These are phyloP conservation scores for Debaryomycetaceae sp. DNA, from an alignment of 1,139 yeast species.

Conservation along the genomic window DNA sequence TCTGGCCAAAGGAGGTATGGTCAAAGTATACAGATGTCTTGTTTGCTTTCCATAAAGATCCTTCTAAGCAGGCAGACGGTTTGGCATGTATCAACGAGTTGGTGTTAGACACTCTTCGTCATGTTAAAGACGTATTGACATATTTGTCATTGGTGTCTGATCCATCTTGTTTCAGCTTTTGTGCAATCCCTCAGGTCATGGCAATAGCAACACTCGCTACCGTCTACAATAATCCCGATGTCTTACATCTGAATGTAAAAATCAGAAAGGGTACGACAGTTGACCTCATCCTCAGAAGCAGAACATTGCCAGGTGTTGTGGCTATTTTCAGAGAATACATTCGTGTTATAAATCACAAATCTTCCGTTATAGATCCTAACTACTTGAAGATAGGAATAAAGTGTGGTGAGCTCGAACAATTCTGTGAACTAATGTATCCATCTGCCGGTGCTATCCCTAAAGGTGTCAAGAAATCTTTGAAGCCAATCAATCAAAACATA, in stretches of 20 bases:
- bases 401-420: slow-evolving; percentile 86
- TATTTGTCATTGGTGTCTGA: slow-evolving; percentile 78
- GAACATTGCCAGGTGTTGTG: slow-evolving; percentile 75
- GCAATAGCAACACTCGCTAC: slow-evolving; percentile 91
- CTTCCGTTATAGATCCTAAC: slow-evolving; percentile 81
- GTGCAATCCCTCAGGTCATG: slow-evolving; percentile 98
- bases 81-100: slow-evolving; percentile 77
- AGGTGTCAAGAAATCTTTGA: slow-evolving; percentile 21
- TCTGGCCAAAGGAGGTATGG: slow-evolving; percentile 98
- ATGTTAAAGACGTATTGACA: slow-evolving; percentile 72
- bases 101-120: slow-evolving; percentile 74
- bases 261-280: slow-evolving; percentile 93
- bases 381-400: slow-evolving; percentile 79
- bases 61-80: slow-evolving; percentile 47
- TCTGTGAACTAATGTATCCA: slow-evolving; percentile 74
- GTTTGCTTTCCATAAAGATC: slow-evolving; percentile 51
- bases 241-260: slow-evolving; percentile 73
- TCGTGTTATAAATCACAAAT: slow-evolving; percentile 72
- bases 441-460: slow-evolving; percentile 28
- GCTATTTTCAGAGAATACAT: slow-evolving; percentile 71
- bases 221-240: slow-evolving; percentile 76
- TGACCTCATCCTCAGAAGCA: slow-evolving; percentile 65
- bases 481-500: slow-evolving; percentile 22
- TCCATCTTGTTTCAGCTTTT: slow-evolving; percentile 81
- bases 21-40: slow-evolving; percentile 65